A percentile compares a stretch with the other conserved stretches of the same genome.
These are phyloP conservation scores for Pseudogymnoascus destructans DNA, from an alignment of 2,329 filamentous ascomycete species.

Conservation along the genomic window DNA sequence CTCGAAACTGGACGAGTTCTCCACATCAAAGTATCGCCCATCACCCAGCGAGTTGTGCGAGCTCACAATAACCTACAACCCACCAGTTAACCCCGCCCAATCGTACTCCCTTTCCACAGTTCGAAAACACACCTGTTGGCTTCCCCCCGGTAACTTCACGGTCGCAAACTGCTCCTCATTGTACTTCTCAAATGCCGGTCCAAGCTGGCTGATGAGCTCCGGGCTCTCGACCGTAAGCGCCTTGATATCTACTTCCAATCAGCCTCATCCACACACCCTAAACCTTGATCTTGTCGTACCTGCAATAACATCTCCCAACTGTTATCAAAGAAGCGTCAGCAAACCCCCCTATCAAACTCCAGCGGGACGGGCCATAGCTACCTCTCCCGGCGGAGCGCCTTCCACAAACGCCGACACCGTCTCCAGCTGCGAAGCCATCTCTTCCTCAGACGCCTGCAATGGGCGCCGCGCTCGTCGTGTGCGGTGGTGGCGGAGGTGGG, in stretches of 20 bases:
- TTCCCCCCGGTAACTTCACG: constrained; percentile 78
- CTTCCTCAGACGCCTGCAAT: not conserved
- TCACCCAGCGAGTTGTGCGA: constrained; percentile 69
- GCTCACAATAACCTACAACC: constrained; percentile 59
- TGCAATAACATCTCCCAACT: constrained; percentile 21
- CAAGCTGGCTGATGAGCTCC: constrained; percentile 55
- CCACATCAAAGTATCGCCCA: constrained; percentile 79
- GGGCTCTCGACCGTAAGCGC: constrained; percentile 60
- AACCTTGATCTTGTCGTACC: constrained; percentile 14
- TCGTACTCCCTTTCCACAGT: not conserved
- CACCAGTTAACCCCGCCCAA: constrained; percentile 3
- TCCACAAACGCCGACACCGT: constrained; percentile 78
- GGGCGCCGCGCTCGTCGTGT: not conserved
- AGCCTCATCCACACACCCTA: not conserved
- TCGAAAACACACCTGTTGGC: constrained; percentile 48
- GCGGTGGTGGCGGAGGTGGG: constrained; percentile 13
- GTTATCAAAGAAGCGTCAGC: not conserved
- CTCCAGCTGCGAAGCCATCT: constrained; percentile 33
- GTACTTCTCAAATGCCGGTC: constrained; percentile 81
- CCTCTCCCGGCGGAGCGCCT: constrained; percentile 92
- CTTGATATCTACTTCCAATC: constrained; percentile 62
- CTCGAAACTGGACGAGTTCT: constrained; percentile 74
- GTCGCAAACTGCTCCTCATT: constrained; percentile 90
- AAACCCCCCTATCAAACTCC: not conserved
- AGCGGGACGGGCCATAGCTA: constrained; percentile 33